A percentile compares a stretch with the other conserved stretches of the same genome.
phyloP scores from a whole-genome alignment of 2,329 filamentous ascomycete species.

The Cladosporium sp. region DNA sequence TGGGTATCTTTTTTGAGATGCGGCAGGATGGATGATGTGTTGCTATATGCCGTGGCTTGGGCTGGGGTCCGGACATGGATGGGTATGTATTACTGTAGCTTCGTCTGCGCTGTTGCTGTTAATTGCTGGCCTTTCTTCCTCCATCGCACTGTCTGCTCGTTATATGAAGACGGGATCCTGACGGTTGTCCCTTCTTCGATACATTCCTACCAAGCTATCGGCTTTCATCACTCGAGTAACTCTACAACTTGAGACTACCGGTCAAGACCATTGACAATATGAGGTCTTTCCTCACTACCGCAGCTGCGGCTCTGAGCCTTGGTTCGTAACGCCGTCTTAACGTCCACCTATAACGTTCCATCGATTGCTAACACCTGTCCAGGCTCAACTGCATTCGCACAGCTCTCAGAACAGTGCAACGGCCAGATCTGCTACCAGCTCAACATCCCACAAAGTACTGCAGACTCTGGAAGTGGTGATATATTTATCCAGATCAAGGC shows the following conservation, averaged over 20 bases:
- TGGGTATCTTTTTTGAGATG: background rate
- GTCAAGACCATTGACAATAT: slow-evolving; percentile 3
- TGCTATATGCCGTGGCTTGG: slow-evolving; percentile 8
- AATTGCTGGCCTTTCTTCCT: background rate
- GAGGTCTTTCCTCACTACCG: slow-evolving; percentile 7
- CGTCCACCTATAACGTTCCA: background rate
- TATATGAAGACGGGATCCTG: background rate
- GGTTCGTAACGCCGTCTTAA: background rate
- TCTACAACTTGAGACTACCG: background rate
- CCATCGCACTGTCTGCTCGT: background rate
- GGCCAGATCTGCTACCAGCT: slow-evolving; percentile 46
- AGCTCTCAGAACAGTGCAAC: slow-evolving; percentile 14
- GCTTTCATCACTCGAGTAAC: background rate
- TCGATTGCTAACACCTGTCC: background rate
- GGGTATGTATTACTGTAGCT: slow-evolving; percentile 8
- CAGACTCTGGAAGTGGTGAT: slow-evolving; percentile 48
- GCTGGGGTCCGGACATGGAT: background rate
- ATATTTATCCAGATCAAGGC: slow-evolving; percentile 57
- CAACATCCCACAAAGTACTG: slow-evolving; percentile 52
- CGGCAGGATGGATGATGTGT: background rate
- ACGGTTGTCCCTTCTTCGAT: background rate
- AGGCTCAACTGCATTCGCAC: slow-evolving; percentile 21
- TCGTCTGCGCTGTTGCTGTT: background rate
- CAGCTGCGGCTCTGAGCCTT: slow-evolving; percentile 12
- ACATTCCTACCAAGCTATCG: background rate